Base-by-base conservation (phyloP, 768 basidiomycete genomes). In the Pisolithus sp. region DNA sequence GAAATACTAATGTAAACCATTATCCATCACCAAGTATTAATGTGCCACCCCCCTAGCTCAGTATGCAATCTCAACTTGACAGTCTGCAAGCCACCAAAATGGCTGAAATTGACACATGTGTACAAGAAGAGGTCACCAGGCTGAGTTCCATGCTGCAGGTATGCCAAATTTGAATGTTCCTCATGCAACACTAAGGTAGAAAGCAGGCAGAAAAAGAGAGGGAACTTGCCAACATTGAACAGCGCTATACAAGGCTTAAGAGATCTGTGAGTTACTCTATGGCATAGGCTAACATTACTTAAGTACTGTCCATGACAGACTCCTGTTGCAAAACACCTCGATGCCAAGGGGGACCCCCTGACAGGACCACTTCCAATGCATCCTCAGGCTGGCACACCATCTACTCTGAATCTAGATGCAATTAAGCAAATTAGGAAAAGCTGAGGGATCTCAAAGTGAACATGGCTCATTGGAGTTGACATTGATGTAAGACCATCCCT, bases 391-490 rank as follows among this genome's bases (percentile, higher is more conserved):
- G 17, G 30, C 30, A 38, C 26, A n/a, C 40, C 49, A 28, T 30
- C 49, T 30, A 50, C 39, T 12, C 49, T 40, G 15, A 23, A 23
- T 42, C 30, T 48, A 5, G 36, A 48, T 37, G 52, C 40, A 18
- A 53, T 53, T 26, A 53, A 53, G 46, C 31, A 28, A 24, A 48
- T 53, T 15, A 48, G 34, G 37, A 53, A 28, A 53, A 48, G 38
- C 20, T 8, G 20, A 2, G 46, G 52, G 18, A 41, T 53, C 24
- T 37, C 23, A 34, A 30, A n/a, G 31, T 28, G 38, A n/a, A 38
- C 24, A 20, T 20, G 17, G 13, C 46, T 53, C 20, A 43, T 53
- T 31, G 20, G 28, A 3, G 37, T 53, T 23, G 38, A 23, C 21
- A 30, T 18, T 12, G 37, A 39, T 9, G 52, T 53, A 53, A 37